Evolutionary conservation across 768 basidiomycete species (phyloP), one percentile per base, ranked within the genome.

Genomic region (Mycena capillaripes): DNA sequence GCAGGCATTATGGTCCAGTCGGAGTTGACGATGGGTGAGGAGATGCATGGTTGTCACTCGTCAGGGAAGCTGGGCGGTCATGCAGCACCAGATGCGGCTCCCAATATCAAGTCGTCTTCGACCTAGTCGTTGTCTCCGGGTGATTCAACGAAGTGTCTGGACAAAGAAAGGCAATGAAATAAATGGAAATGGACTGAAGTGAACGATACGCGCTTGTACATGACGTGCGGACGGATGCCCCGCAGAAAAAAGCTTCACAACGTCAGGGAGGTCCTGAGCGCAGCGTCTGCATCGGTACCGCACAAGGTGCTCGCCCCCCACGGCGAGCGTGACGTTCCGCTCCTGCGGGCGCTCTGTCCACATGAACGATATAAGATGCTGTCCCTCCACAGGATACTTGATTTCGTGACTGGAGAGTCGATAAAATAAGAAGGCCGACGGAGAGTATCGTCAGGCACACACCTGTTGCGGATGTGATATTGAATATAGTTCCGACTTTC

Each of bases 221-320:
- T n/a, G 21, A 42, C 40, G 40, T 42, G 34, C 23, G 25, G 25
- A 6, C 25, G 50, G 23, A 52, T 52, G 8, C 23, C 50, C 14
- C 50, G 50, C 25, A 9, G 59, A 27, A 42, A 60, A 60, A 27
- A 60, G 44, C 19, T 60, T 60, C 0, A 60, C 59, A 42, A 9
- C 16, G 4, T 21, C 10, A 4, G 59, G 59, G 8, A 1, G 1
- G 16, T 5, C 40, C 14, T 42, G 17, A 12, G 59, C 42, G 14
- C 59, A 60, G 21, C 27, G 59, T 40, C 21, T 60, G 59, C 59
- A 60, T 21, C 59, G 59, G 40, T 44, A 60, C 5, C 59, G n/a
- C 10, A 42, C 21, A 19, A 42, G 59, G 40, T 44, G 40, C 14
- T n/a, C 42, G 21, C 59, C 50, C 9, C 11, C 59, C 16, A 17